A percentile compares a stretch with the other conserved stretches of the same genome.
Conservation (phyloP, 2,329 filamentous ascomycete species). For the Aspergillus eucalypticola region DNA sequence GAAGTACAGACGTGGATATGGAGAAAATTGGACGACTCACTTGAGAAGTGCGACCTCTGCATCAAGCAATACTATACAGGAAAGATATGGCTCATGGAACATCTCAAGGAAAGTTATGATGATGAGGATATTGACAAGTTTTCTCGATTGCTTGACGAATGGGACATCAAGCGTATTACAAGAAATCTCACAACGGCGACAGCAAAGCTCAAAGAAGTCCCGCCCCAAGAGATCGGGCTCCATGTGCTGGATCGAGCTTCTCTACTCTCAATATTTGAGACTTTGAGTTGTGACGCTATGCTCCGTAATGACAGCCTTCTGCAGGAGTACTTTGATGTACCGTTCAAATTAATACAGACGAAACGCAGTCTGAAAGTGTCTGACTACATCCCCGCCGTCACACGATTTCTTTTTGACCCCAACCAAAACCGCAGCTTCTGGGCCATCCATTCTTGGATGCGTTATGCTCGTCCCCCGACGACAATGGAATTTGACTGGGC, state of each 20-base stretch:
- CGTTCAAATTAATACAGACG: conserved; percentile 77
- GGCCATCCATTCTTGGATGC: conserved; percentile 68
- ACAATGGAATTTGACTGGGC: conserved; percentile 83
- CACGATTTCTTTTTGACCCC: conserved; percentile 77
- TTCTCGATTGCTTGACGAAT: conserved; percentile 57
- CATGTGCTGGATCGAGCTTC: conserved; percentile 58
- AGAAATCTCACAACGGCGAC: conserved; percentile 60
- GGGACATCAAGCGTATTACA: conserved; percentile 64
- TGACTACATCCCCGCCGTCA: conserved; percentile 77
- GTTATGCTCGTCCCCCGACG: conserved; percentile 64
- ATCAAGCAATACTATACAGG: conserved; percentile 73
- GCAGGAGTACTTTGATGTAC: conserved; percentile 69
- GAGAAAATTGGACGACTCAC: conserved; percentile 56
- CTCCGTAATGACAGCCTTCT: conserved; percentile 60
- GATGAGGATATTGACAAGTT: conserved; percentile 53
- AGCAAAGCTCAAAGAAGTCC: conserved; percentile 53
- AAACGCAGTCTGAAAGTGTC: conserved; percentile 77
- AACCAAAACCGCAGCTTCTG: conserved; percentile 66
- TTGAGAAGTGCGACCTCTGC: conserved; percentile 68
- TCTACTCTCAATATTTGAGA: conserved; percentile 82
- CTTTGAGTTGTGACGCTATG: conserved; percentile 79
- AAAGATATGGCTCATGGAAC: conserved; percentile 63
- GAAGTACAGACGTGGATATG: conserved; percentile 63
- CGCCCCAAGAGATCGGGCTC: conserved; percentile 54
- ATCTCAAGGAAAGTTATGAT: conserved; percentile 59